phyloP scores from a whole-genome alignment of 306 rosid genomes.

The Glycine soja region DNA sequence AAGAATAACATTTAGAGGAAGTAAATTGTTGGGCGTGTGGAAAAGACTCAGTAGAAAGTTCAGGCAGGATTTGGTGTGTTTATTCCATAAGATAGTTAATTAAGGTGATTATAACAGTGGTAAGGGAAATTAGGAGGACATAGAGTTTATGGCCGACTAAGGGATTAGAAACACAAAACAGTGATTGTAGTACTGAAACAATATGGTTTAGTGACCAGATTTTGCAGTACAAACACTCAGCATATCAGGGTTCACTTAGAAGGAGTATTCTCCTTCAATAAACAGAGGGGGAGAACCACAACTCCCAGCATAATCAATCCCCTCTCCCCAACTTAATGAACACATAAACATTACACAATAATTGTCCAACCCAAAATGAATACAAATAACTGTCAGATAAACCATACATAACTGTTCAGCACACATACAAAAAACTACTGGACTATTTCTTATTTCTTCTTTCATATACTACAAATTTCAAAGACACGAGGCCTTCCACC shows the following conservation, averaged over 20 bases:
- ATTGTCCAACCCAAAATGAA: neutral
- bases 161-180: no score
- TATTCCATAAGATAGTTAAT: neutral
- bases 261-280: no score
- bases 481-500: neutral
- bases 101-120: neutral
- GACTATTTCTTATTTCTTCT: neutral
- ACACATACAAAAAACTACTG: neutral
- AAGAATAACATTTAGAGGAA: no score
- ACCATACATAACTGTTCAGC: neutral
- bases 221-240: neutral
- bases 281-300: no score
- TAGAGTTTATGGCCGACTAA: no score
- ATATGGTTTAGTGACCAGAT: neutral
- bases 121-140: neutral
- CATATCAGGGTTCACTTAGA: neutral
- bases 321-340: no score
- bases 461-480: neutral
- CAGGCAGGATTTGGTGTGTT: no score
- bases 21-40: no score
- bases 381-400: neutral
- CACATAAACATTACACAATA: no score
- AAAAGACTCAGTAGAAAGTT: no score
- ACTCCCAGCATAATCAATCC: no score
- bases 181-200: neutral